Conservation (phyloP, 225 moss, liverwort and hornwort genomes). For the Pseudisothecium myosuroides region DNA sequence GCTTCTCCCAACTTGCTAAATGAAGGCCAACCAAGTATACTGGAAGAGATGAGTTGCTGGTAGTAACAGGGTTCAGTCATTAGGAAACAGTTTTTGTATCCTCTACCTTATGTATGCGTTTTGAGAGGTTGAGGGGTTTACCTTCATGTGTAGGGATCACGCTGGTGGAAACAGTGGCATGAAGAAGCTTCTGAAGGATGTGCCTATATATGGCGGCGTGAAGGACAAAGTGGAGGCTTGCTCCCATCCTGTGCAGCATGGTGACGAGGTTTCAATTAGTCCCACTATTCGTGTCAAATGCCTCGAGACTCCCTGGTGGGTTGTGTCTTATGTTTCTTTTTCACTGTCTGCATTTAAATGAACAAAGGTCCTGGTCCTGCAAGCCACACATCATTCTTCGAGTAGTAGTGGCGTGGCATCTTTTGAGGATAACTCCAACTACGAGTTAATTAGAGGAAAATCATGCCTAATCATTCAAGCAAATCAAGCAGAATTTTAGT, state of each 20-base stretch:
- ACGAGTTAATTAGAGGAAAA: background rate
- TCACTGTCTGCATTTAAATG: background rate
- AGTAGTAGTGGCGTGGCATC: background rate
- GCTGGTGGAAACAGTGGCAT: constrained; percentile 40
- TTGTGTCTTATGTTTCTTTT: background rate
- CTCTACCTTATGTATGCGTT: background rate
- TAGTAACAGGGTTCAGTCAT: background rate
- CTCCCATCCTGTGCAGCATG: constrained; percentile 40
- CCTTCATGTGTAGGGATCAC: constrained; percentile 12
- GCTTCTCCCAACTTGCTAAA: background rate
- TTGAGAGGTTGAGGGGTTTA: background rate
- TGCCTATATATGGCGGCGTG: constrained; percentile 32
- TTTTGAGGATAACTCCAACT: background rate
- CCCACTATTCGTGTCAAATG: constrained; percentile 16
- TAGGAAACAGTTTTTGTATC: background rate
- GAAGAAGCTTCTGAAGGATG: constrained; percentile 35
- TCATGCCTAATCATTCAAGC: background rate
- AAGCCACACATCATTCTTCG: background rate
- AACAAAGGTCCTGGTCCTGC: background rate
- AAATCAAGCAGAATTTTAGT: background rate
- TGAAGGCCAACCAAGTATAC: background rate
- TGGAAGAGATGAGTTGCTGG: background rate
- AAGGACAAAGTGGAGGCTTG: constrained; percentile 51
- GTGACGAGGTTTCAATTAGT: constrained; percentile 37
- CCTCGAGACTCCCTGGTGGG: constrained; percentile 39